Base-by-base conservation (phyloP, 1,139 yeast species). In the Suhomyces atakaporum region DNA sequence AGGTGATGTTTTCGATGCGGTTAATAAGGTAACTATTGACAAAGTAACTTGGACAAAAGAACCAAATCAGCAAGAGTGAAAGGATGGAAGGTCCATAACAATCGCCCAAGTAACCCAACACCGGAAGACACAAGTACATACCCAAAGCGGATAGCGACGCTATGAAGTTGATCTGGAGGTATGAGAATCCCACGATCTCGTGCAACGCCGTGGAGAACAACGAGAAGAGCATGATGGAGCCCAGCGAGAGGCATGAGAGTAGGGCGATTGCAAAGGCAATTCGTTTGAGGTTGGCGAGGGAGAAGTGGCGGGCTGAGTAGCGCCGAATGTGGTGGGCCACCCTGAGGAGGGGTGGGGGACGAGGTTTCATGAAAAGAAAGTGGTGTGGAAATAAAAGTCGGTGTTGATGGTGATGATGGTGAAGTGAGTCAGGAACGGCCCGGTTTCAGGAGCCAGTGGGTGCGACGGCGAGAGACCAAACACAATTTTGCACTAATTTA, bases 21-120 rank as follows among this genome's bases (percentile, higher is more conserved):
- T 25, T 15, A 5, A 38, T 27, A n/a, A 43, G 32, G 21, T 38
- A 20, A 26, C 43, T 35, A 41, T 65, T 81, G 25, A 76, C 52
- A 13, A 73, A 58, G 58, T 90, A 90, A 14, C 90, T 82, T 0
- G 95, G 89, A n/a, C 79, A 70, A 49, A 85, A 84, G 29, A 84
- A 66, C 42, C 77, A 44, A 27, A 84, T 66, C 13, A 94, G 77
- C 20, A 85, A 54, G 15, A 83, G 50, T 3, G 92, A 81, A 31
- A 90, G 61, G 16, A 84, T 55, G 10, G 86, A 84, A 1, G 96
- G 94, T 0, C 97, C 96, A 53, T 84, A 85, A 16, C 79, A 66
- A 58, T 92, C 97, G 1, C 95, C 90, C 31, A 86, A 61, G 48
- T 84, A 79, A 0, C 98, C 98, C 31, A 90, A 63, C 0, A 83